Conservation (phyloP, 306 rosid species). For the Castanopsis chinensis region DNA sequence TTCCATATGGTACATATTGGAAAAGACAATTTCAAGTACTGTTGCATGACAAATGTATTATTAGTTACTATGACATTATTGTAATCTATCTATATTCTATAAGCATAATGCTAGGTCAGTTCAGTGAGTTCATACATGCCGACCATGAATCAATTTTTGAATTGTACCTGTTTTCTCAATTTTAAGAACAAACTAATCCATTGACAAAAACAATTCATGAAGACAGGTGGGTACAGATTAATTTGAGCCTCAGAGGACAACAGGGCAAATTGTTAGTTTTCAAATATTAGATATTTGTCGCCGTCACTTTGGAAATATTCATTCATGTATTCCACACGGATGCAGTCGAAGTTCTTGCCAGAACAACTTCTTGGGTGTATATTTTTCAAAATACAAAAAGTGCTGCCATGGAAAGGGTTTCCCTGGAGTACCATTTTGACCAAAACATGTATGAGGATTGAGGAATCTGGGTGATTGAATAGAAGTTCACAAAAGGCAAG, state of each 20-base stretch:
- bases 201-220: background rate
- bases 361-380: background rate
- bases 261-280: background rate
- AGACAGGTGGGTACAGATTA: background rate
- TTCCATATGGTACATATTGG: background rate
- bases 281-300: background rate
- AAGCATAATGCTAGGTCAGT: background rate
- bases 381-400: background rate
- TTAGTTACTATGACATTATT: too few relatives aligned
- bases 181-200: background rate
- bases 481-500: background rate
- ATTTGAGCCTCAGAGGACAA: background rate
- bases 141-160: background rate
- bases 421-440: background rate
- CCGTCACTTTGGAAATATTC: background rate
- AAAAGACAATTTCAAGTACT: background rate
- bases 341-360: background rate
- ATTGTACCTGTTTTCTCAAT: too few relatives aligned
- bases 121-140: background rate
- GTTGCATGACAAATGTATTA: background rate
- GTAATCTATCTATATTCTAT: background rate
- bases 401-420: background rate
- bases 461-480: background rate
- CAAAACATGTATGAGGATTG: background rate
- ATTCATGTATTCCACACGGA: background rate